Evolutionary conservation across 371 early-diverging fungal species (phyloP), one percentile per base, ranked within the genome.

Genomic region (Mortierella sp.): DNA sequence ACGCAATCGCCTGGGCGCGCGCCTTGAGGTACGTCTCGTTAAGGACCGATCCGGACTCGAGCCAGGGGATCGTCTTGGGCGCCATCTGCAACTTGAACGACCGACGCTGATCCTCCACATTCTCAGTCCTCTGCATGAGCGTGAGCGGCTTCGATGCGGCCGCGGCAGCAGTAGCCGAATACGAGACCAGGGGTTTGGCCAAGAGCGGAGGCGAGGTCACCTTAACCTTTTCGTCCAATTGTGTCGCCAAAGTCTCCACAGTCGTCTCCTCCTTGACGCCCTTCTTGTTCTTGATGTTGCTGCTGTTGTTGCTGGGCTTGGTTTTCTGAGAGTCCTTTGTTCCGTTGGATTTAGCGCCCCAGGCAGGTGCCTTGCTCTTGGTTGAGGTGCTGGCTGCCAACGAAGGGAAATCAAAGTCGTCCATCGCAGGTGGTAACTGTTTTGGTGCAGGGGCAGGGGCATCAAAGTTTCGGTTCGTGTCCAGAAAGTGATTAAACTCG

Each of bases 401-500:
- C 45, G 84, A 83, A 13, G 84, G 85, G 73, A 81, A 80, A 44
- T 81, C 81, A 50, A 69, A 73, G 52, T 78, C 79, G 26, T 76
- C 85, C 84, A 83, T 83, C 2, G 64, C 70, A 5, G 84, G 84
- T 26, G 73, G 79, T 22, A 76, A 10, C 64, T 78, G 79, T 50
- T 79, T 78, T 29, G 71, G 69, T 19, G 66, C 76, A 2, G 75
- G 63, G 5, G 71, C 66, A 29, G 74, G 37, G 14, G 61, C 44
- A 39, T 70, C 76, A 39, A 50, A 50, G 11, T 73, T 52, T 52
- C 70, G 68, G 31, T 47, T 70, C 4, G 84, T 86, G 67, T 91
- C 90, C 58, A 92, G 80, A 39, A 78, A 66, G 61, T 91, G 92
- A 26, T 87, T 88, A 79, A 95, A 95, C 77, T 90, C 91, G 79